phyloP scores from a whole-genome alignment of 352 stramenopile genomes.

The Pythium apleroticum region DNA sequence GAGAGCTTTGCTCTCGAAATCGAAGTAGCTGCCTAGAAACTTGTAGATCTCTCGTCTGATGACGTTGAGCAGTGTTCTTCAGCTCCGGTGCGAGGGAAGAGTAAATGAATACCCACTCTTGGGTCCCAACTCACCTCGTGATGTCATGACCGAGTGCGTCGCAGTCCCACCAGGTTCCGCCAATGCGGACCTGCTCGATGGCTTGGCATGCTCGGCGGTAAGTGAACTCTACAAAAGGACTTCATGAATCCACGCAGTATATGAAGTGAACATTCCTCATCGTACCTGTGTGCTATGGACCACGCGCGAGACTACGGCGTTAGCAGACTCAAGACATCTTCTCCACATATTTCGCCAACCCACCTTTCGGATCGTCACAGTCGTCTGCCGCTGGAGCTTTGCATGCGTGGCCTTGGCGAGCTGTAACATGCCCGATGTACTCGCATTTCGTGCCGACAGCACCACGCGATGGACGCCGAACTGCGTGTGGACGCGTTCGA shows the following conservation, averaged over 20 bases:
- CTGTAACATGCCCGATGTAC: conserved; percentile 56
- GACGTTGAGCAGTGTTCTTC: too few relatives aligned
- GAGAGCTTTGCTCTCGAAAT: conserved; percentile 74
- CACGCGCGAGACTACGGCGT: not conserved
- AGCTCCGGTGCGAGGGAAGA: too few relatives aligned
- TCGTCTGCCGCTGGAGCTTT: conserved; percentile 44
- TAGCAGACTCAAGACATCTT: not conserved
- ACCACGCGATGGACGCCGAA: conserved; percentile 71
- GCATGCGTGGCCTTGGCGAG: conserved; percentile 63
- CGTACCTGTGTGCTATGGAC: conserved; percentile 42
- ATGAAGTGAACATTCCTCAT: not conserved
- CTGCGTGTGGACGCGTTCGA: conserved; percentile 70
- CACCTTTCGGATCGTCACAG: conserved; percentile 71
- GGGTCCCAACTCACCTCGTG: conserved; percentile 19
- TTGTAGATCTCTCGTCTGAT: conserved; percentile 58
- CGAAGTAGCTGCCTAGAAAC: conserved; percentile 73
- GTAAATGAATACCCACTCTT: not conserved
- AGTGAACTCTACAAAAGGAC: conserved; percentile 58
- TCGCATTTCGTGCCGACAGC: conserved; percentile 69
- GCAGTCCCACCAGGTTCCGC: conserved; percentile 33
- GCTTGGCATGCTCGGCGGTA: conserved; percentile 69
- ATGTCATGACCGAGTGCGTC: conserved; percentile 29
- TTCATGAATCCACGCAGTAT: not conserved
- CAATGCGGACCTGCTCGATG: conserved; percentile 69
- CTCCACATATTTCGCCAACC: not conserved